phyloP scores from a whole-genome alignment of 345 rosid genomes.

The Gossypium longicalyx region DNA sequence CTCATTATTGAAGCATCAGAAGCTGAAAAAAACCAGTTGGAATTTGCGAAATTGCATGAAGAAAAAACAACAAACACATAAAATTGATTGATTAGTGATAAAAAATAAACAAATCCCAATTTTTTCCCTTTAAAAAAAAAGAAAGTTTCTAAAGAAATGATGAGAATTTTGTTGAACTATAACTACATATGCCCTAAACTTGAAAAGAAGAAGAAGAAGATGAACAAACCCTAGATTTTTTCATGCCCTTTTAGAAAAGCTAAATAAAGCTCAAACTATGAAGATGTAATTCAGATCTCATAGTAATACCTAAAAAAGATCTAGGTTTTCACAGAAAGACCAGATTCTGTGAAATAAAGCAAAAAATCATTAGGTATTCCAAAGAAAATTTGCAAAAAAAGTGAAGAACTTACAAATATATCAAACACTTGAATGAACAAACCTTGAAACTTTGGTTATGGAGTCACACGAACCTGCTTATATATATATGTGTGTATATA shows the following conservation, averaged over 20 bases:
- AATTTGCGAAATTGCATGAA: not conserved
- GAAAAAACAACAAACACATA: not conserved
- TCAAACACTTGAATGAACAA: not conserved
- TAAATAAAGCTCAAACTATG: constrained; percentile 3
- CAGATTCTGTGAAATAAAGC: not conserved
- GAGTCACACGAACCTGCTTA: not conserved
- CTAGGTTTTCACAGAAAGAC: not conserved
- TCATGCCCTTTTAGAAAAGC: constrained; percentile 6
- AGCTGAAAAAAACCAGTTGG: constrained; percentile 6
- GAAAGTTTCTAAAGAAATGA: not conserved
- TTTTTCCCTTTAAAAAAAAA: not conserved
- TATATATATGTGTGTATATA: not conserved
- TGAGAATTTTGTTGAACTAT: not conserved
- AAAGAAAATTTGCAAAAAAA: not conserved
- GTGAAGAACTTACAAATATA: not conserved
- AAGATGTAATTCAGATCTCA: not conserved
- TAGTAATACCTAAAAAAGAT: not conserved
- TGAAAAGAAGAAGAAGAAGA: not conserved
- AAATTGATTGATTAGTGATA: not conserved
- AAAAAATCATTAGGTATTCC: not conserved
- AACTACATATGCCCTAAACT: not conserved
- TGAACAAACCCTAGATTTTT: not conserved
- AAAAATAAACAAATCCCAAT: not conserved
- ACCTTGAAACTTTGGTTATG: not conserved
- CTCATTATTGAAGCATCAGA: constrained; percentile 26